phyloP scores from a whole-genome alignment of 148 eudicot species.

The Chenopodium suecicum region DNA sequence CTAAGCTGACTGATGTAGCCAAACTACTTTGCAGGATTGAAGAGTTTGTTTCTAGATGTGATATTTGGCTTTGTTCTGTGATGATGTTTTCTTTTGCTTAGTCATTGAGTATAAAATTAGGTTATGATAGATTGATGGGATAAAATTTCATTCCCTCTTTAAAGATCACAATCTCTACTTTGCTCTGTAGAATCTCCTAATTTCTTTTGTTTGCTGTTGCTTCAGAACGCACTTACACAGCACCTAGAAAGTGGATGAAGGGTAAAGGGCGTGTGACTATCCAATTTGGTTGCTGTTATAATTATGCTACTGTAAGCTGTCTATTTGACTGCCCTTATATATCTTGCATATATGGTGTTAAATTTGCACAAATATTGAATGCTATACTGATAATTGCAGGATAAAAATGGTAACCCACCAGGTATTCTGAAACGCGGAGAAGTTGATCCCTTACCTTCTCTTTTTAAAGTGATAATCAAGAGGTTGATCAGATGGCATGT shows the following conservation, averaged over 20 bases:
- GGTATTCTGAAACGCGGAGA: constrained; percentile 66
- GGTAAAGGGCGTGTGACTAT: constrained; percentile 95
- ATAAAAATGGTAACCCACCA: constrained; percentile 85
- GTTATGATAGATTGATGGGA: not conserved
- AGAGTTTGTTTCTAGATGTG: not conserved
- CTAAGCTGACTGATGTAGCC: not conserved
- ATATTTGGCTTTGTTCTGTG: not conserved
- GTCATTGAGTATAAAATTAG: not conserved
- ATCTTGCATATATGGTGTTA: not conserved
- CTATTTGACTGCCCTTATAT: not conserved
- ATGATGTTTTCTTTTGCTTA: not conserved
- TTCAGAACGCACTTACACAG: constrained; percentile 80
- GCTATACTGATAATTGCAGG: constrained; percentile 47
- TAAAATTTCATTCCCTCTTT: not conserved
- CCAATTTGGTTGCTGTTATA: constrained; percentile 90
- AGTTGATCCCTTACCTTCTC: constrained; percentile 82
- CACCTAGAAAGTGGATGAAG: constrained; percentile 94
- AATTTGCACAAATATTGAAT: not conserved
- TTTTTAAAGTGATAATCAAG: constrained; percentile 76
- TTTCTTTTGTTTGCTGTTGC: constrained; percentile 14
- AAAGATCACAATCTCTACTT: not conserved
- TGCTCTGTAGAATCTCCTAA: not conserved
- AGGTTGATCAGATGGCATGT: constrained; percentile 91
- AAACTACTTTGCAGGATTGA: not conserved
- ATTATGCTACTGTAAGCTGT: constrained; percentile 54